Base-by-base conservation (phyloP, 441 rosid species). In the Adansonia rubrostipa region DNA sequence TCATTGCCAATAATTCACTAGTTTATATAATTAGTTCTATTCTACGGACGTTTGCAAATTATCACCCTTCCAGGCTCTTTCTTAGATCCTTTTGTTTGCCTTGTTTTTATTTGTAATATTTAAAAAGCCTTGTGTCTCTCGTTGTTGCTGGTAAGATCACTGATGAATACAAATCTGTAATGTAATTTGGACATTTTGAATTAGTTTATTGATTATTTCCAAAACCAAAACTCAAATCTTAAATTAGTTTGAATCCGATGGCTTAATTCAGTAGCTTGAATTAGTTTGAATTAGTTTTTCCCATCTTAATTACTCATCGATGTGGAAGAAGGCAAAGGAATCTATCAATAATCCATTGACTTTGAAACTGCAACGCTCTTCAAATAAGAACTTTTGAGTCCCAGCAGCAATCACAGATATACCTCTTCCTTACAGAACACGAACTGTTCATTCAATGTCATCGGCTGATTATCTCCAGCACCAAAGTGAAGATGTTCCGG, bases 41-140 rank as follows among this genome's bases (percentile, higher is more conserved):
- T 44, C 47, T 20, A 9, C 2, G 64, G 48, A 48, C 79, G 50
- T 19, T 28, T 64, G 74, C 70, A 20, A 19, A 72, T n/a, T 54
- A 28, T 65, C 57, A 51, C 40, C 44, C 22, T 70, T 42, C 45
- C 71, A n/a, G 69, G 69, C 42, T 63, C 54, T 56, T 40, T 54
- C 45, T 62, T 54, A 24, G 79, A 79, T n/a, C 80, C 80, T 20
- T 64, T 9, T 28, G 80, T 13, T 77, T 71, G 73, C 72, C 62
- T 80, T 53, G 67, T 76, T 61, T 79, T 79, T 60, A 22, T 75
- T n/a, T 79, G 81, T 79, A 85, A 80, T 82, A 79, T 65, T 40
- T 82, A 72, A 63, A 50, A 50, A 42, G 58, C 22, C 47, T 14
- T 48, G 45, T 44, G 44, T 60, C 63, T 77, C 69, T 65, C 61